Evolutionary conservation across 2,329 filamentous ascomycete species (phyloP).

Genomic region (Fusarium sp.): DNA sequence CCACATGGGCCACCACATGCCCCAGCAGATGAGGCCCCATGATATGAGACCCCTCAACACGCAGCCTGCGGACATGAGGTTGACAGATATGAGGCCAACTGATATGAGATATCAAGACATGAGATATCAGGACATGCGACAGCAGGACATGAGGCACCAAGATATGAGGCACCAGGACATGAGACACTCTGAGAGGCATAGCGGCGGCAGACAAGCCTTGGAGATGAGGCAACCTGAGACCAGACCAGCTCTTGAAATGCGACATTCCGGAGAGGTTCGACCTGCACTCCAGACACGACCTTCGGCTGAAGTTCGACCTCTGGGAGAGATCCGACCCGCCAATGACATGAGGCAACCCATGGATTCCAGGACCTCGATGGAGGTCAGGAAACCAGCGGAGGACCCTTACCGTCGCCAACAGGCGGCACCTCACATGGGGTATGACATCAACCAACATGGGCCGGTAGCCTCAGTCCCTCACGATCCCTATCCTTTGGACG

Average conservation of each 20-base stretch:
- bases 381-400: constrained; percentile 40
- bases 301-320: constrained; percentile 30
- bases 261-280: constrained; percentile 17
- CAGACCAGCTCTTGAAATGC: constrained; percentile 35
- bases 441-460: constrained; percentile 66
- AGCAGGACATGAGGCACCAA: constrained; percentile 18
- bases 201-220: neutral
- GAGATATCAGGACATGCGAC: neutral
- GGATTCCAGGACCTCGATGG: constrained; percentile 38
- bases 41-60: constrained; percentile 4
- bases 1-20: constrained; percentile 24
- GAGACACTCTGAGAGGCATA: neutral
- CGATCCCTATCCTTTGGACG: constrained; percentile 93
- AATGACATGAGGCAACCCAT: constrained; percentile 30
- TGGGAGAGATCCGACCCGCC: constrained; percentile 25
- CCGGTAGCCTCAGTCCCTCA: constrained; percentile 81
- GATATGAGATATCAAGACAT: constrained; percentile 3
- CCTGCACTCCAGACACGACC: constrained; percentile 28
- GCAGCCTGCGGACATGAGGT: constrained; percentile 5
- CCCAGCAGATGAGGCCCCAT: constrained; percentile 27
- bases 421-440: constrained; percentile 38
- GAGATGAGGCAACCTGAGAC: constrained; percentile 6
- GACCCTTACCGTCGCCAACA: constrained; percentile 42
- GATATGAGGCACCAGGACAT: constrained; percentile 24
- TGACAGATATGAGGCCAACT: constrained; percentile 3